Conservation (phyloP, 768 basidiomycete genomes). For the Lyophyllum atratum region DNA sequence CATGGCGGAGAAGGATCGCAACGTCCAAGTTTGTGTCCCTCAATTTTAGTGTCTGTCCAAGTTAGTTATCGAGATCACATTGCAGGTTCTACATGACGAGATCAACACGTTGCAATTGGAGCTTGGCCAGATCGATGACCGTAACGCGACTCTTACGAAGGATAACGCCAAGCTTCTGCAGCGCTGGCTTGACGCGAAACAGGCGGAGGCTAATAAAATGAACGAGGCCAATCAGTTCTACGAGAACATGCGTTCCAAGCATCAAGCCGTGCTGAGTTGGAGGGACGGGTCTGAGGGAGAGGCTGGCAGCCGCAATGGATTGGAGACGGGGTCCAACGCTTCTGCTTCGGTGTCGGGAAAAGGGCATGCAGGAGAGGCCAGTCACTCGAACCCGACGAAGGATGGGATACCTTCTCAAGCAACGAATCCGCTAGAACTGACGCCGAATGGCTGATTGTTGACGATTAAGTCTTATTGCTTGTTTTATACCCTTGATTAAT, state of each 20-base stretch:
- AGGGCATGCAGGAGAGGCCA: constrained; percentile 56
- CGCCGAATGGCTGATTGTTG: constrained; percentile 89
- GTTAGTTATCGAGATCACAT: constrained; percentile 9
- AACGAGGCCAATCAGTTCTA: constrained; percentile 92
- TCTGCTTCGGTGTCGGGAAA: constrained; percentile 64
- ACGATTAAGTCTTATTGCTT: constrained; percentile 30
- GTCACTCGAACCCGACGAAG: constrained; percentile 52
- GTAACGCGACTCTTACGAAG: constrained; percentile 81
- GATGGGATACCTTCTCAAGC: constrained; percentile 75
- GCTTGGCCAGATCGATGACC: constrained; percentile 84
- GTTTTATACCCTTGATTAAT: constrained; percentile 34
- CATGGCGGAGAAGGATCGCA: constrained; percentile 86
- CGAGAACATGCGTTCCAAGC: constrained; percentile 80
- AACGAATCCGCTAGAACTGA: constrained; percentile 75
- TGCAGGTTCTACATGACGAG: constrained; percentile 91
- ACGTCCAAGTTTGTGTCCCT: constrained; percentile 71
- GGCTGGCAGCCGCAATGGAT: constrained; percentile 24
- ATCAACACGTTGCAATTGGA: constrained; percentile 91
- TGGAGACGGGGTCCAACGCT: constrained; percentile 31
- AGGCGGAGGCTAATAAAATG: constrained; percentile 90
- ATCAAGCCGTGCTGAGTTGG: constrained; percentile 63
- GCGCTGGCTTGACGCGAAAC: constrained; percentile 96
- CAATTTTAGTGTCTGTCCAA: not conserved
- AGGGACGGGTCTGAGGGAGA: constrained; percentile 41
- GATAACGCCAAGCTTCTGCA: constrained; percentile 96